Evolutionary conservation across 2,329 filamentous ascomycete species (phyloP), one percentile per base, ranked within the genome.

Genomic region (Keithomyces neogunnii): DNA sequence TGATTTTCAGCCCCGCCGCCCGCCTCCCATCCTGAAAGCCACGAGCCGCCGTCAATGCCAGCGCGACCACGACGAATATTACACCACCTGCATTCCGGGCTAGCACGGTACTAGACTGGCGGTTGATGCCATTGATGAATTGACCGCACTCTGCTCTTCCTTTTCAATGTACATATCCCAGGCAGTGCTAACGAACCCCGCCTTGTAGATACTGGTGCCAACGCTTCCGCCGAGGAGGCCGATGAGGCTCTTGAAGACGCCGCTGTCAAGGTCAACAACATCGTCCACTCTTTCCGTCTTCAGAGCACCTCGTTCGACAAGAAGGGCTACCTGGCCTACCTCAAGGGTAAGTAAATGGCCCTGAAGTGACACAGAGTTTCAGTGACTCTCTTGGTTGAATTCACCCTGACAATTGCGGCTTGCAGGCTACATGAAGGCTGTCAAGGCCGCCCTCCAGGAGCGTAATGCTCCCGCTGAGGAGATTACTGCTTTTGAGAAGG

Each of bases 161-260:
- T 19, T 19, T 19, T 19, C 19, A 19, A 19, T 19, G 19, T 19
- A 19, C 19, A 19, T 19, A 19, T 19, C 19, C 19, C 1, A 19
- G 19, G 19, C 19, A 19, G 46, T 28, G 19, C 36, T 47, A 31
- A 47, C 43, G 13, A 26, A 31, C 35, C 10, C n/a, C 5, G 10
- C 32, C 9, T 38, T 51, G 33, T 52, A 89, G 87, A 93, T 72
- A 93, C 80, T 65, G 93, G 93, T 71, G 93, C 91, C 78, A 99
- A 99, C 75, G 88, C 93, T 63, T 97, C 92, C 63, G 91, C 93
- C 56, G 93, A 97, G 78, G 92, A 87, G 69, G 88, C 85, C 0
- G 88, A 89, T 60, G 89, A 91, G 63, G 86, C 70, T 58, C 62
- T 84, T 62, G 91, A 95, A 47, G 89, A 95, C 63, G 51, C 62